phyloP scores from a whole-genome alignment of 2,329 filamentous ascomycete species.

The Atkinsonella hypoxylon region DNA sequence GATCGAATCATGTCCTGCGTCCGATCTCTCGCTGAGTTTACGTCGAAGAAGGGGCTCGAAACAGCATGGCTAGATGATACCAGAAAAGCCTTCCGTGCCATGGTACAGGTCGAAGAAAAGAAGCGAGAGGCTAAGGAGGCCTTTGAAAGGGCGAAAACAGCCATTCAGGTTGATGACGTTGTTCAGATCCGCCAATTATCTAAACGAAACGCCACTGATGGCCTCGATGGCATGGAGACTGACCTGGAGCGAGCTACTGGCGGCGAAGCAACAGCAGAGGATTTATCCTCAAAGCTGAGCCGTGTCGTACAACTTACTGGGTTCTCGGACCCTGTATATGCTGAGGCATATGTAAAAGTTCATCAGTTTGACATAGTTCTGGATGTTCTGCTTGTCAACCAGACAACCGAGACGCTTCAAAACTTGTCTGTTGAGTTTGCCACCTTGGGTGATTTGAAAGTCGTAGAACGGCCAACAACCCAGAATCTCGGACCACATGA shows the following conservation, averaged over 20 bases:
- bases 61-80: slow-evolving; percentile 91
- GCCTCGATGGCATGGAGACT: slow-evolving; percentile 72
- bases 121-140: slow-evolving; percentile 94
- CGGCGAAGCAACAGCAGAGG: slow-evolving; percentile 71
- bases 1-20: slow-evolving; percentile 98
- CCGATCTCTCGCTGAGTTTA: slow-evolving; percentile 80
- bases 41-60: slow-evolving; percentile 80
- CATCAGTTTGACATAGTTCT: slow-evolving; percentile 98
- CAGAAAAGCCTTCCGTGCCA: slow-evolving; percentile 85
- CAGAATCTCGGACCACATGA: slow-evolving; percentile 93
- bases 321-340: slow-evolving; percentile 96
- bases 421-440: slow-evolving; percentile 97
- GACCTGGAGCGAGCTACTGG: slow-evolving; percentile 92
- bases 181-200: slow-evolving; percentile 85
- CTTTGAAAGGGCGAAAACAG: slow-evolving; percentile 81
- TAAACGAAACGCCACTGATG: slow-evolving; percentile 78
- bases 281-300: slow-evolving; percentile 86
- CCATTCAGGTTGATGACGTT: slow-evolving; percentile 90
- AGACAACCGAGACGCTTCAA: slow-evolving; percentile 90
- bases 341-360: slow-evolving; percentile 97
- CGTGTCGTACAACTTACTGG: slow-evolving; percentile 94
- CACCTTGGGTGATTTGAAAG: slow-evolving; percentile 94
- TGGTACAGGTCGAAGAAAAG: slow-evolving; percentile 96
- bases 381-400: slow-evolving; percentile 92
- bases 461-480: slow-evolving; percentile 90